A percentile compares a stretch with the other conserved stretches of the same genome.
phyloP scores from a whole-genome alignment of 768 basidiomycete genomes.

The Suillus decipiens region DNA sequence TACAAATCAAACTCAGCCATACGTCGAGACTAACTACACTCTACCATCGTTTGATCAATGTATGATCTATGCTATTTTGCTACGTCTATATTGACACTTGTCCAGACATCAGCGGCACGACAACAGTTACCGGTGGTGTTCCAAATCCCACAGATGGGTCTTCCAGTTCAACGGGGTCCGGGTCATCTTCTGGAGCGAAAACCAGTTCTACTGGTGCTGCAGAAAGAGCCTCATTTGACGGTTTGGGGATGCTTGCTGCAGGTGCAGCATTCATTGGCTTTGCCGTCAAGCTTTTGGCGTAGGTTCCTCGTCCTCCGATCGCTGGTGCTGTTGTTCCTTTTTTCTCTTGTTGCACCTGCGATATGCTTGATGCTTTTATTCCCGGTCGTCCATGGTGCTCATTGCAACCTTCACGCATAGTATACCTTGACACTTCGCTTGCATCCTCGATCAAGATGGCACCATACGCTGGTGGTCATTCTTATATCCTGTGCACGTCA shows the following conservation, averaged over 20 bases:
- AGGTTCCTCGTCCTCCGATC: background rate
- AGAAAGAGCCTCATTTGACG: background rate
- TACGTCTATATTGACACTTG: background rate
- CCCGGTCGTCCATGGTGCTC: background rate
- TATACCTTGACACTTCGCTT: background rate
- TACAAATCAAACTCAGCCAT: slow-evolving; percentile 52
- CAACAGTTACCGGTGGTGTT: slow-evolving; percentile 12
- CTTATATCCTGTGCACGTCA: background rate
- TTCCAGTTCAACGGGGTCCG: slow-evolving; percentile 11
- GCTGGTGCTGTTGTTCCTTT: background rate
- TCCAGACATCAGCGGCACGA: slow-evolving; percentile 29
- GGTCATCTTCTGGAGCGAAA: background rate
- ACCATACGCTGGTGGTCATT: background rate
- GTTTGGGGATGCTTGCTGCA: slow-evolving; percentile 16
- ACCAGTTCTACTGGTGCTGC: slow-evolving; percentile 9
- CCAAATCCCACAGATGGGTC: slow-evolving; percentile 10
- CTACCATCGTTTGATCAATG: slow-evolving; percentile 50
- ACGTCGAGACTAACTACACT: slow-evolving; percentile 47
- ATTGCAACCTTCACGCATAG: background rate
- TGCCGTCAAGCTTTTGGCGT: slow-evolving; percentile 24
- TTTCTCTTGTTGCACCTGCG: no score
- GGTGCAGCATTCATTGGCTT: slow-evolving; percentile 19
- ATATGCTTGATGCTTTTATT: background rate
- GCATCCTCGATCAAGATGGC: background rate
- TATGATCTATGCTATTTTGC: slow-evolving; percentile 24